Evolutionary conservation across 345 rosid genomes (phyloP).

Genomic region (Toxicodendron radicans): DNA sequence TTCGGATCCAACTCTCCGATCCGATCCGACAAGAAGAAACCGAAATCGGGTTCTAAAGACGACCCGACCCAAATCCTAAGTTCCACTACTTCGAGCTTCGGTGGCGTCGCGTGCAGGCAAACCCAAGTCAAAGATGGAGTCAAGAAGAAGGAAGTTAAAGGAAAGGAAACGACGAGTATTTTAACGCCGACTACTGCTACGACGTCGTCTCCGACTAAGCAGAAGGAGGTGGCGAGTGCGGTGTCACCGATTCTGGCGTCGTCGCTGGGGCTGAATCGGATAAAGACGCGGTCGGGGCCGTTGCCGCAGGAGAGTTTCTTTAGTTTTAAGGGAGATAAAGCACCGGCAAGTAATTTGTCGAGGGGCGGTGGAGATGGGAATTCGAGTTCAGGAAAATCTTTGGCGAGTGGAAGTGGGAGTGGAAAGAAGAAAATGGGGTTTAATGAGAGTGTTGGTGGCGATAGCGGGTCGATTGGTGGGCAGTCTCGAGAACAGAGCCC

Average conservation of each 20-base stretch:
- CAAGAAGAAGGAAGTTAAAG: constrained; percentile 61
- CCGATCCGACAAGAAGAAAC: constrained; percentile 84
- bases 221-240: constrained; percentile 44
- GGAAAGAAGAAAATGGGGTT: constrained; percentile 55
- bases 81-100: constrained; percentile 20
- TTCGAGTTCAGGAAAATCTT: constrained; percentile 34
- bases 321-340: constrained; percentile 62
- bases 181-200: background rate
- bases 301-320: constrained; percentile 86
- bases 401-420: constrained; percentile 30
- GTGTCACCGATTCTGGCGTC: constrained; percentile 89
- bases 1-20: constrained; percentile 80
- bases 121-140: constrained; percentile 57
- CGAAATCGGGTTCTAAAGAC: constrained; percentile 62
- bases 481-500: constrained; percentile 65
- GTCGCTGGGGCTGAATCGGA: constrained; percentile 87
- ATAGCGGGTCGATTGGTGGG: constrained; percentile 43
- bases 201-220: constrained; percentile 26
- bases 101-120: constrained; percentile 42
- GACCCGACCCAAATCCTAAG: constrained; percentile 35
- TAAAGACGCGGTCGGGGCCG: constrained; percentile 96
- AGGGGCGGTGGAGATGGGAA: constrained; percentile 49
- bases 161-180: constrained; percentile 35
- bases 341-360: constrained; percentile 72
- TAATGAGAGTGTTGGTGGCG: constrained; percentile 46